Base-by-base conservation (phyloP, 2,329 filamentous ascomycete genomes). In the Pseudopithomyces maydicus region DNA sequence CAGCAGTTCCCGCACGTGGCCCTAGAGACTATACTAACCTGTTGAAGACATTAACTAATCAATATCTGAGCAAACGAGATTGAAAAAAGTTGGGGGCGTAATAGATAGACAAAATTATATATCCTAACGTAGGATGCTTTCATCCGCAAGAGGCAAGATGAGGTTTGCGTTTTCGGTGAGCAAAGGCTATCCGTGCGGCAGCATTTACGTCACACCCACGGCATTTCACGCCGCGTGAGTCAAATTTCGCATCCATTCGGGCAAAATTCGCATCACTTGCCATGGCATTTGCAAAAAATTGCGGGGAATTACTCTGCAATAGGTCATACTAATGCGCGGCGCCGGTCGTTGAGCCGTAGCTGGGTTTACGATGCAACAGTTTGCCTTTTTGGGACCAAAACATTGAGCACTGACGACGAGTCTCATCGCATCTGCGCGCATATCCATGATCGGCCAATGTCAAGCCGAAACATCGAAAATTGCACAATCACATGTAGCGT, bases 161-260 rank as follows among this genome's bases (percentile, higher is more conserved):
- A 29, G 15, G 23, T 15, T 51, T 7, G 36, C 26, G n/a, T 32
- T 4, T 20, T 20, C 8, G n/a, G 26, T 15, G 35, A 3, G 47
- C 47, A 50, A 17, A 22, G 22, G 23, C 48, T 36, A 51, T 42
- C 38, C 15, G 29, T 42, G 32, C n/a, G 36, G 38, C 39, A 35
- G 39, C 19, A 11, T 3, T 17, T 43, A 52, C 49, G 49, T 52
- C 49, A 52, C 32, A 44, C 6, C 49, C n/a, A 6, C n/a, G 19
- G 47, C 15, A 11, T 29, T 49, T 35, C 14, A 22, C 47, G n/a
- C 47, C 35, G 35, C 47, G 47, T 50, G 47, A 50, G 35, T 50
- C 22, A 19, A 50, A 41, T 26, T 50, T 50, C 47, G 47, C 35
- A 50, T 50, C 22, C 14, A 19, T 14, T 2, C 15, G 20, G 35